Conservation (phyloP, 306 rosid genomes). For the Cucumis sativus region DNA sequence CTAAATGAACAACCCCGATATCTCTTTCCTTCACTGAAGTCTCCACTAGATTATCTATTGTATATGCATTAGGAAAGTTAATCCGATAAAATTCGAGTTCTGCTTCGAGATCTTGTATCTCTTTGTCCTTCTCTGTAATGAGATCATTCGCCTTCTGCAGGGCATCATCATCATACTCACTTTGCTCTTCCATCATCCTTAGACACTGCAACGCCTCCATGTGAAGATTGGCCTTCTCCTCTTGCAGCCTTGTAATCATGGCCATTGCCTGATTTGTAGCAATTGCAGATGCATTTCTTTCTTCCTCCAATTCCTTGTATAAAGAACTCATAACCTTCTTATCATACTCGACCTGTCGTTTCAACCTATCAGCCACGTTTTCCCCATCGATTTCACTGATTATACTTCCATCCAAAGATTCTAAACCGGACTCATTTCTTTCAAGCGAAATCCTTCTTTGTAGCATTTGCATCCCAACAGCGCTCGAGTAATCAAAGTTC, state of each 20-base stretch:
- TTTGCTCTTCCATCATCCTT: constrained; percentile 54
- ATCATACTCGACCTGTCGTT: constrained; percentile 75
- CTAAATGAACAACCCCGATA: constrained; percentile 51
- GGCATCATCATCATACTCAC: constrained; percentile 52
- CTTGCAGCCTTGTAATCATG: constrained; percentile 66
- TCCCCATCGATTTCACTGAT: constrained; percentile 44
- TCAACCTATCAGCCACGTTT: constrained; percentile 39
- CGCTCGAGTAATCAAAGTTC: constrained; percentile 38
- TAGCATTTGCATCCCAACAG: constrained; percentile 51
- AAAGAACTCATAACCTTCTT: constrained; percentile 48
- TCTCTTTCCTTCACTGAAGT: constrained; percentile 48
- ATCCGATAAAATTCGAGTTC: constrained; percentile 35
- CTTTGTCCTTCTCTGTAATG: constrained; percentile 51
- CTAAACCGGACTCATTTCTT: constrained; percentile 75
- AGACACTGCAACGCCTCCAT: constrained; percentile 69
- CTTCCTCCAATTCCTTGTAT: constrained; percentile 72
- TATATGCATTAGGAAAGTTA: constrained; percentile 37
- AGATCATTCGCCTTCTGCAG: constrained; percentile 51
- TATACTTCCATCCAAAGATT: constrained; percentile 68
- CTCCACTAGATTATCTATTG: constrained; percentile 22
- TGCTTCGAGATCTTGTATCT: constrained; percentile 37
- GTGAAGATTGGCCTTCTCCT: constrained; percentile 57
- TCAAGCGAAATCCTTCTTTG: constrained; percentile 74
- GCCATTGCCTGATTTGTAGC: constrained; percentile 58
- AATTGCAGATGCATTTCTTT: constrained; percentile 61